Conservation (phyloP, 148 eudicot species). For the Chenopodium berlandieri region DNA sequence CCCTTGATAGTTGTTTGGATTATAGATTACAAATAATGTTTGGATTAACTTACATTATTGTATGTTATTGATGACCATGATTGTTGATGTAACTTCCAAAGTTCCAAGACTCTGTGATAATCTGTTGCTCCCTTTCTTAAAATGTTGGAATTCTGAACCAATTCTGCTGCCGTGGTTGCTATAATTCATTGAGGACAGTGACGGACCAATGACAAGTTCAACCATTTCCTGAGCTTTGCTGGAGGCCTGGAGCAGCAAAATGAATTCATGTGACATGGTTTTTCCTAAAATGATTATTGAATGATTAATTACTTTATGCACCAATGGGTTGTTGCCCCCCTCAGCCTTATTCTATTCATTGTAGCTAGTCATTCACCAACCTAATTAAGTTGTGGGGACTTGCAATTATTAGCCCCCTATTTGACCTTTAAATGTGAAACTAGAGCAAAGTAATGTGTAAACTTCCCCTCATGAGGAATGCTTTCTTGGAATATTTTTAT, state of each 20-base stretch:
- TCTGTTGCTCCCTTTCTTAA: not conserved
- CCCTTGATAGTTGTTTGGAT: too few species aligned
- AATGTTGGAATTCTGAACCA: not conserved
- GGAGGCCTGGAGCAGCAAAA: not conserved
- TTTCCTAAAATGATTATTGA: not conserved
- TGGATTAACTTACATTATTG: not conserved
- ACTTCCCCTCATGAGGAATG: not conserved
- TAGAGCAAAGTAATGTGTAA: not conserved
- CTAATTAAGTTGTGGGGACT: not conserved
- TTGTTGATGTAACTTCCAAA: too few species aligned
- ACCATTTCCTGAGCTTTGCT: not conserved
- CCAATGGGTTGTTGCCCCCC: not conserved
- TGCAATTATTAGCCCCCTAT: not conserved
- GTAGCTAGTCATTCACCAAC: not conserved
- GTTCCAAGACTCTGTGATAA: not conserved
- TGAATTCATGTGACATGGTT: not conserved
- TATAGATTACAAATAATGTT: not conserved
- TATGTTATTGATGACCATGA: not conserved
- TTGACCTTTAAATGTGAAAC: not conserved
- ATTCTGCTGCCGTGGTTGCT: not conserved
- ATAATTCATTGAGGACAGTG: not conserved
- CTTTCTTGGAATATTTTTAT: not conserved
- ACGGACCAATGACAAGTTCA: not conserved
- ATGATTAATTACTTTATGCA: not conserved
- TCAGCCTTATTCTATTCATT: not conserved